Conservation (phyloP, 1,284 basidiomycete species). For the Moesziomyces antarcticus region DNA sequence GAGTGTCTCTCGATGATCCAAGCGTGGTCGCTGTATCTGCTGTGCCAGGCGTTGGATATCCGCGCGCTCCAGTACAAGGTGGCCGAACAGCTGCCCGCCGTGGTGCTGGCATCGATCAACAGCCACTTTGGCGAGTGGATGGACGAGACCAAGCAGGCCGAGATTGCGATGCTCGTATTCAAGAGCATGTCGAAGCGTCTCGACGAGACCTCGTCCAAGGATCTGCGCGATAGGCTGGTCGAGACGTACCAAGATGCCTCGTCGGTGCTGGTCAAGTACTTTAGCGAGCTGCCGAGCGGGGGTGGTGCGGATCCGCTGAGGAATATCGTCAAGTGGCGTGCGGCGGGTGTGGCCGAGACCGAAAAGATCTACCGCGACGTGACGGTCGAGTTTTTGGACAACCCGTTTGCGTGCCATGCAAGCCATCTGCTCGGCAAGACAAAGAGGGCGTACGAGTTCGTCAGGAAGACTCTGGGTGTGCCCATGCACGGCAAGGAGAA, state of each 20-base stretch:
- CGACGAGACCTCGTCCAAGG: conserved; percentile 58
- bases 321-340: conserved; percentile 60
- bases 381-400: conserved; percentile 54
- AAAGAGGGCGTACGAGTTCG: conserved; percentile 55
- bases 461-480: conserved; percentile 56
- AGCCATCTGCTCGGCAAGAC: conserved; percentile 55
- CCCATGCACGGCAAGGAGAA: conserved; percentile 63
- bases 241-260: conserved; percentile 57
- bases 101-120: conserved; percentile 38
- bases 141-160: conserved; percentile 39
- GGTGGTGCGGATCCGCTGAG: conserved; percentile 59
- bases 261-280: conserved; percentile 58
- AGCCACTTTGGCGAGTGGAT: conserved; percentile 60
- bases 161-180: conserved; percentile 45
- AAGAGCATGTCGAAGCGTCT: conserved; percentile 52
- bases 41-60: conserved; percentile 63
- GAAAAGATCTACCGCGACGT: conserved; percentile 49
- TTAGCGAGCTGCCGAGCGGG: conserved; percentile 54
- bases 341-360: conserved; percentile 47
- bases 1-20: conserved; percentile 59
- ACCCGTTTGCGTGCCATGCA: conserved; percentile 59
- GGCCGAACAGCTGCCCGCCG: conserved; percentile 35
- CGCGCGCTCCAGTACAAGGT: conserved; percentile 56
- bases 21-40: conserved; percentile 59
- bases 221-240: conserved; percentile 50